A percentile compares a stretch with the other conserved stretches of the same genome.
Evolutionary conservation across 768 basidiomycete genomes (phyloP).

Genomic region (Phylloporus sp.): DNA sequence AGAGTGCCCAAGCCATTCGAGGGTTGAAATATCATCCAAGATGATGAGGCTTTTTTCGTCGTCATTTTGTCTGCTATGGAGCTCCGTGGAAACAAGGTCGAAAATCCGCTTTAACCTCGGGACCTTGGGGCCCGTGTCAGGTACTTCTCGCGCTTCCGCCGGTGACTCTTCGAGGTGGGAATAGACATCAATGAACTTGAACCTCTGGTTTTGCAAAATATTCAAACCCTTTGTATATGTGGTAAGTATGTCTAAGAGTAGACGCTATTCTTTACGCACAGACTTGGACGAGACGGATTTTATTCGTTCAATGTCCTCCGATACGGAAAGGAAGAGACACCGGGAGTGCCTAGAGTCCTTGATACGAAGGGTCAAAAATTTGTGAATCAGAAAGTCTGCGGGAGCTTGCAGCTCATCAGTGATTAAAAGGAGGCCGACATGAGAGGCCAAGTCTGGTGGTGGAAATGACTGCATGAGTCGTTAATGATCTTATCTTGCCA

Average conservation of each 20-base stretch:
- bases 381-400: slow-evolving; percentile 69
- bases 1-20: slow-evolving; percentile 70
- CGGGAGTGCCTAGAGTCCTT: slow-evolving; percentile 39
- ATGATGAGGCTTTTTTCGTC: slow-evolving; percentile 44
- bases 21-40: slow-evolving; percentile 63
- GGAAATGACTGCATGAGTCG: slow-evolving; percentile 47
- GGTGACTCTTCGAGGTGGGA: slow-evolving; percentile 30
- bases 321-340: slow-evolving; percentile 55
- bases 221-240: slow-evolving; percentile 30
- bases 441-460: slow-evolving; percentile 47
- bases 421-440: slow-evolving; percentile 53
- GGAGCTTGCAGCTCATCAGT: slow-evolving; percentile 71
- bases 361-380: slow-evolving; percentile 46
- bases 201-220: slow-evolving; percentile 33
- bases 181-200: slow-evolving; percentile 55
- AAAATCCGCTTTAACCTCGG: slow-evolving; percentile 32
- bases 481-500: slow-evolving; percentile 6
- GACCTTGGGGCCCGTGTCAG: slow-evolving; percentile 7
- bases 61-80: slow-evolving; percentile 13
- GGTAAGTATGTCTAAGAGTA: slow-evolving; percentile 4
- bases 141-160: background rate
- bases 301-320: slow-evolving; percentile 57
- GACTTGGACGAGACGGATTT: slow-evolving; percentile 59
- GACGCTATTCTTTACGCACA: slow-evolving; percentile 39
- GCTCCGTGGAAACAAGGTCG: slow-evolving; percentile 32